A percentile compares a stretch with the other conserved stretches of the same genome.
Conservation (phyloP, 768 basidiomycete genomes). For the Lentinula guzmanii region DNA sequence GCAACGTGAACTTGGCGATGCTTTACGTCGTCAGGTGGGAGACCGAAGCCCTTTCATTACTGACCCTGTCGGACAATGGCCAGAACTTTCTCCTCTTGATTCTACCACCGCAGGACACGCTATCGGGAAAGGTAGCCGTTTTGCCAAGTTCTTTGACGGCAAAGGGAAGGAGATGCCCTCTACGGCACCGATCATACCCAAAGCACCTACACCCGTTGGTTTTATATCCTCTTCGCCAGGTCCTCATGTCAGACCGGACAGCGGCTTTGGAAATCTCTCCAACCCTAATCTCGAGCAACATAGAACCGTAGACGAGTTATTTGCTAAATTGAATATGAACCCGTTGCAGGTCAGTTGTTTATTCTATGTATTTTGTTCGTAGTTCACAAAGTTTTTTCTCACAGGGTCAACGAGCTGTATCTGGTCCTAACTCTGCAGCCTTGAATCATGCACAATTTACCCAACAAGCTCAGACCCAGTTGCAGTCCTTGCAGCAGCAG, state of each 20-base stretch:
- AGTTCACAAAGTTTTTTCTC: neutral
- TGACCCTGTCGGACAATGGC: conserved; percentile 3
- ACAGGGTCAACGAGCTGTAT: conserved; percentile 27
- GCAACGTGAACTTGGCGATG: conserved; percentile 7
- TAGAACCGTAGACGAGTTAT: conserved; percentile 72
- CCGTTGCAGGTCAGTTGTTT: conserved; percentile 58
- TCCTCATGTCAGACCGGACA: conserved; percentile 16
- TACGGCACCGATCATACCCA: conserved; percentile 22
- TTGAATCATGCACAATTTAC: conserved; percentile 23
- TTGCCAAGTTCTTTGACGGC: conserved; percentile 85
- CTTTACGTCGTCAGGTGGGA: conserved; percentile 1
- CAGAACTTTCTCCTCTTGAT: conserved; percentile 1
- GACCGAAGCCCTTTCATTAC: conserved; percentile 1
- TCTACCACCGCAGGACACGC: conserved; percentile 38
- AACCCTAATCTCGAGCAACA: conserved; percentile 26
- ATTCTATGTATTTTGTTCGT: neutral
- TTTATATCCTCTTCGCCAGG: conserved; percentile 41
- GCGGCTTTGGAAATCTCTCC: neutral
- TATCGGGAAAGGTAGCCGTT: conserved; percentile 68
- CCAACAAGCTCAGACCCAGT: conserved; percentile 28
- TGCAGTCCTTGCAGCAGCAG: conserved; percentile 26
- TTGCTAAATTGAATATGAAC: conserved; percentile 67
- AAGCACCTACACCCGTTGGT: conserved; percentile 30
- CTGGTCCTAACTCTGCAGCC: conserved; percentile 15
- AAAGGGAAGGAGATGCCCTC: conserved; percentile 44